These are phyloP conservation scores for Ceratocystis papillata DNA, from an alignment of 2,329 filamentous ascomycete species.

Conservation along the genomic window DNA sequence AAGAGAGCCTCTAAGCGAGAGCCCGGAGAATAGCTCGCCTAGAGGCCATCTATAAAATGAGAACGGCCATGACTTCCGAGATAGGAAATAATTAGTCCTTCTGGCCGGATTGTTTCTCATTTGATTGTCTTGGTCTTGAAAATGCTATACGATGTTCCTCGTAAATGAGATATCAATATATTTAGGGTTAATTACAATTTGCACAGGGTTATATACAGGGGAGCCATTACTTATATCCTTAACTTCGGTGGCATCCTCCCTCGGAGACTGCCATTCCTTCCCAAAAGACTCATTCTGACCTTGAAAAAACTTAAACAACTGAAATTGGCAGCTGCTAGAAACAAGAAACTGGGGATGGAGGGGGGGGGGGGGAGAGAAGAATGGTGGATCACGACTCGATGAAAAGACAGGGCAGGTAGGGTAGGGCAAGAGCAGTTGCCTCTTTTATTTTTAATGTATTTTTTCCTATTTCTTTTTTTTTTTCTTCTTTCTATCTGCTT, in stretches of 20 bases:
- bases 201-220: background rate
- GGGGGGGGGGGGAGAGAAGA: background rate
- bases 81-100: background rate
- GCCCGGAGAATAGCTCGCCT: background rate
- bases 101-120: background rate
- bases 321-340: slow-evolving; percentile 5
- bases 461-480: background rate
- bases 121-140: background rate
- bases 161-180: too few relatives aligned
- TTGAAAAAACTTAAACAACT: background rate
- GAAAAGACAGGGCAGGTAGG: background rate
- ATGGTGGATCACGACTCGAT: background rate
- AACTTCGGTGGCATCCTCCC: slow-evolving; percentile 4
- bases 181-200: too few relatives aligned
- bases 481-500: background rate
- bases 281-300: background rate
- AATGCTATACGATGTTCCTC: background rate
- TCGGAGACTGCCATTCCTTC: slow-evolving; percentile 11
- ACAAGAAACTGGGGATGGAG: background rate
- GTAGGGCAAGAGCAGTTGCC: background rate
- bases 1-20: background rate
- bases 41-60: background rate
- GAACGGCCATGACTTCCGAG: slow-evolving; percentile 15
- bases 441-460: background rate
- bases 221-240: background rate